These are phyloP conservation scores for Phytophthora tentaculata DNA, from an alignment of 352 stramenopile species.

Conservation along the genomic window DNA sequence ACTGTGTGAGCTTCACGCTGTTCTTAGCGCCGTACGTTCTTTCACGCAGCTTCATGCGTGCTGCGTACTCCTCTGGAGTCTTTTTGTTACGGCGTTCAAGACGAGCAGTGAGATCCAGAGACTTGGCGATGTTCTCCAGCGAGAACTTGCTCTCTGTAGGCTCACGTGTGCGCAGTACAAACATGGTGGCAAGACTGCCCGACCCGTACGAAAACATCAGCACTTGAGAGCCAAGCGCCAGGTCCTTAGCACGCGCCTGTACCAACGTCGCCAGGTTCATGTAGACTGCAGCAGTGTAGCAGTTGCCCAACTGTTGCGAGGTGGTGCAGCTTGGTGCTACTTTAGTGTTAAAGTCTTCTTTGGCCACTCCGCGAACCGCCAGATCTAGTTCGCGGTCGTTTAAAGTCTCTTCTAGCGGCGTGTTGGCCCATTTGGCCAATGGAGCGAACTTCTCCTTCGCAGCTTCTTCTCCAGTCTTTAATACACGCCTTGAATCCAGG, in stretches of 20 bases:
- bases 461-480: slow-evolving; percentile 21
- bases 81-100: slow-evolving; percentile 85
- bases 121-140: slow-evolving; percentile 86
- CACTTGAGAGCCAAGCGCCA: slow-evolving; percentile 76
- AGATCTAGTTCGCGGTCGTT: slow-evolving; percentile 92
- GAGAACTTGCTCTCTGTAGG: slow-evolving; percentile 72
- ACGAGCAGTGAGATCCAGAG: slow-evolving; percentile 82
- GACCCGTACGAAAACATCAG: slow-evolving; percentile 98
- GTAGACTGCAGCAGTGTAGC: slow-evolving; percentile 97
- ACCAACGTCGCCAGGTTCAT: slow-evolving; percentile 95
- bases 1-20: slow-evolving; percentile 76
- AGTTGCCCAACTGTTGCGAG: slow-evolving; percentile 95
- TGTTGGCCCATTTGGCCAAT: slow-evolving; percentile 75
- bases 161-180: slow-evolving; percentile 43
- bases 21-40: slow-evolving; percentile 64
- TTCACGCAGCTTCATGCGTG: slow-evolving; percentile 92
- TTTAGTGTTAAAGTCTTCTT: slow-evolving; percentile 76
- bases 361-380: slow-evolving; percentile 80
- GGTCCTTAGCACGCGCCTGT: slow-evolving; percentile 44
- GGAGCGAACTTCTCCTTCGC: slow-evolving; percentile 36
- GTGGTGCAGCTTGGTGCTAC: slow-evolving; percentile 86
- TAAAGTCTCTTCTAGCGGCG: slow-evolving; percentile 92
- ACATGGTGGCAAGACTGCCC: slow-evolving; percentile 97
- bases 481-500: slow-evolving; percentile 54
- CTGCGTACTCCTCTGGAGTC: slow-evolving; percentile 91